Conservation (phyloP, 2,329 filamentous ascomycete genomes). For the Fusarium coicis region DNA sequence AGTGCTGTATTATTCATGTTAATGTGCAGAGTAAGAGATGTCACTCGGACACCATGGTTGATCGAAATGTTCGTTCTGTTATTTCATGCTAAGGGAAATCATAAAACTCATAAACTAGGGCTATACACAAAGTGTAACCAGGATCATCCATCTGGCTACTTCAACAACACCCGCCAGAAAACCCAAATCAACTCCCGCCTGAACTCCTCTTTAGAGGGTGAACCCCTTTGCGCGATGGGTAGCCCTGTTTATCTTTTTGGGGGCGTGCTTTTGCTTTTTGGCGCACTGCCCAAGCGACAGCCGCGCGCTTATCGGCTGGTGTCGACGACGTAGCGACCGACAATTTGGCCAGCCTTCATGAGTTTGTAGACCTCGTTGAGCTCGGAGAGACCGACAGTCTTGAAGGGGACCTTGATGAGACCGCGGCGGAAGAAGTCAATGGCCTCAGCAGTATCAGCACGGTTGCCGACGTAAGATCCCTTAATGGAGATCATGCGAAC, state of each 20-base stretch:
- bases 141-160: constrained; percentile 37
- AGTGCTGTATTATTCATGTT: neutral
- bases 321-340: constrained; percentile 83
- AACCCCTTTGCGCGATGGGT: constrained; percentile 37
- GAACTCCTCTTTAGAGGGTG: constrained; percentile 43
- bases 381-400: constrained; percentile 83
- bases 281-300: constrained; percentile 28
- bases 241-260: constrained; percentile 30
- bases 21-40: neutral
- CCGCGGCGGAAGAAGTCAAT: constrained; percentile 89
- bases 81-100: constrained; percentile 42
- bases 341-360: constrained; percentile 76
- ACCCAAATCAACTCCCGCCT: constrained; percentile 43
- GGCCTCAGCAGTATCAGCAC: constrained; percentile 87
- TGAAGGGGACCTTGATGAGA: constrained; percentile 87
- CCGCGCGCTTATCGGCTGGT: constrained; percentile 66
- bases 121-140: constrained; percentile 38
- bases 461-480: constrained; percentile 93
- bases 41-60: neutral
- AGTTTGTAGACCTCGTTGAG: constrained; percentile 83
- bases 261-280: constrained; percentile 4
- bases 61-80: constrained; percentile 39
- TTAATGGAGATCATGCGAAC: constrained; percentile 91
- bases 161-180: constrained; percentile 41
- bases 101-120: constrained; percentile 41